Evolutionary conservation across 164 flowering plant species (phyloP), one percentile per base, ranked within the genome.

Genomic region (Vitis amurensis): DNA sequence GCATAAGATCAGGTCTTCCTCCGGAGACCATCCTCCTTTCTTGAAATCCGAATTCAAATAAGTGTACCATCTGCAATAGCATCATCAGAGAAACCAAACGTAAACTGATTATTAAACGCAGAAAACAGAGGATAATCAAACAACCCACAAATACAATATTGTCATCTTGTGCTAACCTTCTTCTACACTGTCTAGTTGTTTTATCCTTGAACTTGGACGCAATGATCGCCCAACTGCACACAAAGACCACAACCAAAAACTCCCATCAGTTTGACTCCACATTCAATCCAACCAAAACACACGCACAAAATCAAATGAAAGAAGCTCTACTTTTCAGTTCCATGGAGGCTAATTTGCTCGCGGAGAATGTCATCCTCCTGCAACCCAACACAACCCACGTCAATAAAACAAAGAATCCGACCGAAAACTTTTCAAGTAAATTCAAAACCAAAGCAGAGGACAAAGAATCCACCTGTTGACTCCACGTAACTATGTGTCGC

Each of bases 1-100:
- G 68, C 99, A 94, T 66, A 95, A 74, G 58, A 95, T 79, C 86
- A 86, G 69, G 74, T 95, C 99, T 81, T 95, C 99, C 72, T 95
- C 97, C 1, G 91, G 93, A 14, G 99, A 88, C 99, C 99, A 95
- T 27, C 99, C 97, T 17, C 99, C 99, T 76, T 87, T 95, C 86
- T 95, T 95, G 83, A 87, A 93, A 76, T 93, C 99, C 61, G 97
- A 88, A 78, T 88, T 93, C 85, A 91, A 87, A 71, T 93, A 95
- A 30, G 97, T 88, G 83, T 87, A 95, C 97, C 97, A 95, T 82
- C 98, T 92, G 85, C 74, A 78, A 65, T 16, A 74, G 50, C 14
- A 57, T 52, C 4, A 30, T 2, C 52, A 49, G 9, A 2, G 55
- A 57, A 64, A 23, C 27, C 27, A 23, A 23, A 23, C 27, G 27